Evolutionary conservation across 768 basidiomycete species (phyloP).

Genomic region (Steccherinum ochraceum): DNA sequence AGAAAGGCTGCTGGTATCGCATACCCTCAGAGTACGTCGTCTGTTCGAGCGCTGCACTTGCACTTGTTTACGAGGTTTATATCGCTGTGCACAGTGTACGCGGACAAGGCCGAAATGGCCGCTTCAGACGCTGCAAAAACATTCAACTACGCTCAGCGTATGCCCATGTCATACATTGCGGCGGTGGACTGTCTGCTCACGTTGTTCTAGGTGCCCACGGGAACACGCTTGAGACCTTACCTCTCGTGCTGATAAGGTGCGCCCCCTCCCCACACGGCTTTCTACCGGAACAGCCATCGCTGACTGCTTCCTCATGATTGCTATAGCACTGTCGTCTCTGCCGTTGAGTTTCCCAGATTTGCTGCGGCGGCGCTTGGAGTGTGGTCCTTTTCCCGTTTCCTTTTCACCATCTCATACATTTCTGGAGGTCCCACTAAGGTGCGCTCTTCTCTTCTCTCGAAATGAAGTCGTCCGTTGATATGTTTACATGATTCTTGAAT

Average conservation of each 20-base stretch:
- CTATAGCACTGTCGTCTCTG: slow-evolving; percentile 35
- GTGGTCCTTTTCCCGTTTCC: slow-evolving; percentile 35
- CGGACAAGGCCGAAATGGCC: slow-evolving; percentile 55
- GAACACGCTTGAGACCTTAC: slow-evolving; percentile 35
- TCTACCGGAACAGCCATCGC: too few relatives aligned
- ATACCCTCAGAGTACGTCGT: slow-evolving; percentile 59
- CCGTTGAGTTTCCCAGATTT: slow-evolving; percentile 32
- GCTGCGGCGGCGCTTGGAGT: slow-evolving; percentile 35
- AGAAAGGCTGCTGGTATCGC: slow-evolving; percentile 49
- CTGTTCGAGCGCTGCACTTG: too few relatives aligned
- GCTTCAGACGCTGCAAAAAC: slow-evolving; percentile 41
- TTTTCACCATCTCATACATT: slow-evolving; percentile 42
- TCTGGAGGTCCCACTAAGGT: slow-evolving; percentile 38
- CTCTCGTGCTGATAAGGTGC: slow-evolving; percentile 20
- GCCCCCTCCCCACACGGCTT: too few relatives aligned
- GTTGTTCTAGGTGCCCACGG: slow-evolving; percentile 56
- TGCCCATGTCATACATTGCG: slow-evolving; percentile 11
- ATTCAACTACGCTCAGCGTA: slow-evolving; percentile 74
- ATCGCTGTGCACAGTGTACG: slow-evolving; percentile 62
- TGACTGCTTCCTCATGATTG: too few relatives aligned
- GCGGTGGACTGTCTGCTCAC: background rate
- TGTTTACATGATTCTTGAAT: too few relatives aligned
- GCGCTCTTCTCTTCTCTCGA: too few relatives aligned
- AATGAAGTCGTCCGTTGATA: too few relatives aligned
- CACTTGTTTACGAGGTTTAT: too few relatives aligned